phyloP scores from a whole-genome alignment of 2,329 filamentous ascomycete species.

The Arthroderma uncinatum region DNA sequence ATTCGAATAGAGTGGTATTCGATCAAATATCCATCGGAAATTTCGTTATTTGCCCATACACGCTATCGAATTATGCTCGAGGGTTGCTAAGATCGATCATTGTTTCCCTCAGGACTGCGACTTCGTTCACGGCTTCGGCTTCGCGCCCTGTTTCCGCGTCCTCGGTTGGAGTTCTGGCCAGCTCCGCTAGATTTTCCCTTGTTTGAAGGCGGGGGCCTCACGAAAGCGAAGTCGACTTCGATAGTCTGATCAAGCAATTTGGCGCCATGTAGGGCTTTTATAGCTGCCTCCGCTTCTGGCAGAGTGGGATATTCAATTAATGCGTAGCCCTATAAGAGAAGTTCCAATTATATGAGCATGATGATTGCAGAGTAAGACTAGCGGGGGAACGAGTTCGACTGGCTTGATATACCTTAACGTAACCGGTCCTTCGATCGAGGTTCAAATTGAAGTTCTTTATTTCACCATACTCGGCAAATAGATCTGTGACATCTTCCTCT shows the following conservation, averaged over 20 bases:
- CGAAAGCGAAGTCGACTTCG: slow-evolving; percentile 54
- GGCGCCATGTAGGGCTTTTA: slow-evolving; percentile 49
- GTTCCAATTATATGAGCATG: neutral
- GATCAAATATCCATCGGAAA: neutral
- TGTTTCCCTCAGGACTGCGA: slow-evolving; percentile 34
- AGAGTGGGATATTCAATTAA: slow-evolving; percentile 56
- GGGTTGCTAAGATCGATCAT: slow-evolving; percentile 16
- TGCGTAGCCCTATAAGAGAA: slow-evolving; percentile 47
- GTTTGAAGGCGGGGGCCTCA: slow-evolving; percentile 46
- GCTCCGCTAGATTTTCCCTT: slow-evolving; percentile 30
- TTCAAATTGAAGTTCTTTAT: slow-evolving; percentile 59
- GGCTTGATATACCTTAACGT: slow-evolving; percentile 47
- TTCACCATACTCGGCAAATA: slow-evolving; percentile 56
- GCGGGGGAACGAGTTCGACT: neutral
- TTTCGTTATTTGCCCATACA: neutral
- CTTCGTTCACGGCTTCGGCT: slow-evolving; percentile 38
- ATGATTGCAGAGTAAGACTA: slow-evolving; percentile 1
- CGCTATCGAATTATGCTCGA: neutral
- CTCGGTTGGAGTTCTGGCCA: slow-evolving; percentile 23
- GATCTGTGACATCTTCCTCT: slow-evolving; percentile 55
- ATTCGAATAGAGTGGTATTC: neutral
- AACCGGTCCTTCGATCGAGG: slow-evolving; percentile 54
- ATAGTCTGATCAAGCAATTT: slow-evolving; percentile 57
- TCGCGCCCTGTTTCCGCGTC: slow-evolving; percentile 33
- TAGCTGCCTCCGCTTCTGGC: slow-evolving; percentile 51